Base-by-base conservation (phyloP, 2,329 filamentous ascomycete genomes). In the Clarireedia paspali region DNA sequence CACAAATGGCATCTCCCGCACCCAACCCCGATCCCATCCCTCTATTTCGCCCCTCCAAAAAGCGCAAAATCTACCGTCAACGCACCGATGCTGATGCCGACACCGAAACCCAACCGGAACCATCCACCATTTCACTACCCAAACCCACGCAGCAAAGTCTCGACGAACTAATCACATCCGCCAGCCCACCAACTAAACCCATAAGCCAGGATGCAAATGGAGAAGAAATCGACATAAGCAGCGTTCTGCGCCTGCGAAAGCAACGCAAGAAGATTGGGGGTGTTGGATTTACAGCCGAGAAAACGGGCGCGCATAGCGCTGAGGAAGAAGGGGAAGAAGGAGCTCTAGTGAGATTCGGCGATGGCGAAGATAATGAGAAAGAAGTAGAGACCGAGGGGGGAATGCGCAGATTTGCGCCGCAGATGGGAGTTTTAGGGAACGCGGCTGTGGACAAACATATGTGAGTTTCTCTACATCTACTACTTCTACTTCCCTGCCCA, bases 391-490 rank as follows among this genome's bases (percentile, higher is more conserved):
- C 39, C 2, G 57, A 50, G 30, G 50, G 45, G 5, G 52, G 53
- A 24, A 64, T 62, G 30, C 75, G 73, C 57, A 82, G 85, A 42
- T 92, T 92, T 67, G 83, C 84, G 53, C 81, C 83, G 57, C 87
- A 89, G 70, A 90, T 85, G 0, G 88, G 88, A 0, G 72, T 84
- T 59, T 76, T 85, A 0, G 78, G 80, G 36, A 84, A 87, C 55
- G 78, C 79, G 39, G 27, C 27, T 7, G 84, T 84, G 60, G 86
- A 91, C 70, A 85, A 77, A 72, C 87, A 91, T 74, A 89, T 92
- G 88, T 92, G 79, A 84, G 85, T 82, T 57, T 30, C 10, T 30
- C 27, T 30, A 30, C 27, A 30, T 30, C 27, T 27, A 27, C 26
- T 5, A 27, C 26, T 27, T 61, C 40, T 34, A 44, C 42, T 17